Conservation (phyloP, 768 basidiomycete species). For the Kwoniella dendrophila region DNA sequence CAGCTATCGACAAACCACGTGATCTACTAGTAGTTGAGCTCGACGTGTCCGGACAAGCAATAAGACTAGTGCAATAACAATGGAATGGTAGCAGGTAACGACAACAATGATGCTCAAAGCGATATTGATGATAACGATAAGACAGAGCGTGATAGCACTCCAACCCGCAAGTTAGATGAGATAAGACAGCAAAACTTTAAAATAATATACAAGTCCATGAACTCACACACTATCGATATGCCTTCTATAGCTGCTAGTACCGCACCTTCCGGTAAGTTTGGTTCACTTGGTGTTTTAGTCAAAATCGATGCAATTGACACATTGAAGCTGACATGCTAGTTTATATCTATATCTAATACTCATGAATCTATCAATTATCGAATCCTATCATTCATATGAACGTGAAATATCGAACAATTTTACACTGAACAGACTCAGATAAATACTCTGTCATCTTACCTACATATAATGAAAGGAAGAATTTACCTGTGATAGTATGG, state of each 20-base stretch:
- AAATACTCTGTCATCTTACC: conserved; percentile 92
- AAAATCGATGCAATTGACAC: neutral
- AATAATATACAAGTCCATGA: conserved; percentile 8
- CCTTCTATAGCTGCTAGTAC: conserved; percentile 24
- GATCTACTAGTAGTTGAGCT: neutral
- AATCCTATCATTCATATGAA: neutral
- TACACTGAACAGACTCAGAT: conserved; percentile 29
- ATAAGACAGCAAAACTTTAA: neutral
- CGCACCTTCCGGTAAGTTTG: conserved; percentile 17
- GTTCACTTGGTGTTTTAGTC: neutral
- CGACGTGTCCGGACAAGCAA: conserved; percentile 5
- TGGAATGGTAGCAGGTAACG: neutral
- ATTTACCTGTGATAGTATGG: conserved; percentile 85
- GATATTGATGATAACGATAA: neutral
- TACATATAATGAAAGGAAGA: conserved; percentile 92
- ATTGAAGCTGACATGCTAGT: neutral
- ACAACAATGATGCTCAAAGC: neutral
- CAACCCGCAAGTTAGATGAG: neutral
- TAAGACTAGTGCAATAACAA: neutral
- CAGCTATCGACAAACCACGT: neutral
- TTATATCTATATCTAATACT: neutral
- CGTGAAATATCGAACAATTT: no score
- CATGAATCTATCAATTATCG: neutral
- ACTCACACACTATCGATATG: conserved; percentile 44
- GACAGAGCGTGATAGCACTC: neutral